Base-by-base conservation (phyloP, 2,329 filamentous ascomycete species). In the Talaromyces pinophilus region DNA sequence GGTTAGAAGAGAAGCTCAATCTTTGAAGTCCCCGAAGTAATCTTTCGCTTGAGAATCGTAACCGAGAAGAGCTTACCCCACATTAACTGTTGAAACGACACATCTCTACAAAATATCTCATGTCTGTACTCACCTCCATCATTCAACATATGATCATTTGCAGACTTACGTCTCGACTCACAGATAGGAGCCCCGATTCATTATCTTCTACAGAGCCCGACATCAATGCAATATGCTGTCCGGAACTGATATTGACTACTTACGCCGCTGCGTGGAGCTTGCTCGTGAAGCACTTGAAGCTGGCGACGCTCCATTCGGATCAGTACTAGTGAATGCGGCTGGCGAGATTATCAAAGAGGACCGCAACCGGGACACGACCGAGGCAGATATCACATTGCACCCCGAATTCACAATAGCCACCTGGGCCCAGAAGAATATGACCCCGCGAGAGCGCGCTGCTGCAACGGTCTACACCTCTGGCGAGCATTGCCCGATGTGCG, bases 201-300 rank as follows among this genome's bases (percentile, higher is more conserved):
- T 11, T 2, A 11, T n/a, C 15, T n/a, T 10, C 50, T 11, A 54
- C 50, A 5, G 10, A 54, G 15, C 3, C 25, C 8, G 10, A 33
- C 2, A 52, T 33, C 5, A 38, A 8, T 6, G n/a, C 33, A 38
- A 11, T 40, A 57, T 57, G 54, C 5, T 40, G 11, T 57, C 54
- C 33, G 8, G 17, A n/a, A 13, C 30, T 38, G 54, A 57, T 15
- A 57, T 57, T 10, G 19, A 22, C 5, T 38, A 57, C 54, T 40
- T 57, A n/a, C 54, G 54, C 33, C 54, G 54, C 19, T 57, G 54
- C 33, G 54, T 57, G 54, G 54, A 38, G n/a, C 54, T 57, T 38
- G 54, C 54, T 22, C 54, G 54, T 22, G 54, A 57, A 57, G 54
- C 54, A 7, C 30, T 57, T 15, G 19, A 57, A 7, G 33, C 54